These are phyloP conservation scores for Exophiala aquamarina DNA, from an alignment of 2,329 filamentous ascomycete genomes.

Conservation along the genomic window DNA sequence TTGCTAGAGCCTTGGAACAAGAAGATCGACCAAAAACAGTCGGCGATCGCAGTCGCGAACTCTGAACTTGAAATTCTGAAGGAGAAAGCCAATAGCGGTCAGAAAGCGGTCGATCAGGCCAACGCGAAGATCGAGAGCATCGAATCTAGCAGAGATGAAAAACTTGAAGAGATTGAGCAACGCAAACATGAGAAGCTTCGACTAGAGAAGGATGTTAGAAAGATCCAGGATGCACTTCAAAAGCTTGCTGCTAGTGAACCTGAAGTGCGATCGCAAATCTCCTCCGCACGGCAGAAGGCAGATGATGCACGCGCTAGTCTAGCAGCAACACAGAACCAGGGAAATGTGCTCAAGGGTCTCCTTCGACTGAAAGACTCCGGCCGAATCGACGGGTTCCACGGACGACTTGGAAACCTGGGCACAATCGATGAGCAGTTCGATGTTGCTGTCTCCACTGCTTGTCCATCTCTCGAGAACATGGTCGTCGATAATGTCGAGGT, in stretches of 20 bases:
- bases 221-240: conserved; percentile 70
- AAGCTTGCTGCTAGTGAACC: conserved; percentile 76
- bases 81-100: conserved; percentile 85
- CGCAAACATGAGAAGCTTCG: conserved; percentile 71
- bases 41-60: conserved; percentile 87
- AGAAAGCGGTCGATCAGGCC: conserved; percentile 78
- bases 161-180: conserved; percentile 71
- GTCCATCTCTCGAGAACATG: conserved; percentile 87
- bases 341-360: conserved; percentile 85
- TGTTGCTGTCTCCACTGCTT: conserved; percentile 96
- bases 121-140: conserved; percentile 75
- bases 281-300: conserved; percentile 86
- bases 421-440: conserved; percentile 93
- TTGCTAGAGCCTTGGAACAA: conserved; percentile 94
- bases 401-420: conserved; percentile 88
- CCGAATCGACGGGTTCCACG: conserved; percentile 95
- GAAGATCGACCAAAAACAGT: conserved; percentile 95
- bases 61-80: conserved; percentile 89
- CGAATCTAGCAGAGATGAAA: conserved; percentile 68
- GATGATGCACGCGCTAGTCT: conserved; percentile 92
- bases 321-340: conserved; percentile 85
- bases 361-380: conserved; percentile 96
- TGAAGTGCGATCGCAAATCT: conserved; percentile 78
- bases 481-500: conserved; percentile 95
- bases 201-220: conserved; percentile 72